phyloP scores from a whole-genome alignment of 768 basidiomycete genomes.

The Boletus rubroflammeus region DNA sequence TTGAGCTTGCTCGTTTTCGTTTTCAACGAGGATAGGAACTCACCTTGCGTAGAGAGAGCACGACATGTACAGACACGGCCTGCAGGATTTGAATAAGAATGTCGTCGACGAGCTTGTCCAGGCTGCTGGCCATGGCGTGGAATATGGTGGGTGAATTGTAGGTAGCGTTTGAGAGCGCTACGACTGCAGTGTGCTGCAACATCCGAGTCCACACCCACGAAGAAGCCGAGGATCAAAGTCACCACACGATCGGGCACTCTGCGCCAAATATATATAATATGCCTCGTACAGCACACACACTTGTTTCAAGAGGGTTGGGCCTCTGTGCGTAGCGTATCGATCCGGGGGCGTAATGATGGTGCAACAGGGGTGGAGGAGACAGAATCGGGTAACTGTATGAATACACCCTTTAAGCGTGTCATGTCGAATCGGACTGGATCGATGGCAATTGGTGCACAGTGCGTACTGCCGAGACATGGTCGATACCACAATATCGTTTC shows the following conservation, averaged over 20 bases:
- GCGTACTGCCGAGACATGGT: too few relatives aligned
- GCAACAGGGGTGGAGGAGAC: background rate
- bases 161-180: conserved; percentile 2
- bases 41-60: conserved; percentile 25
- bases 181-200: background rate
- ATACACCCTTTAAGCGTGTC: background rate
- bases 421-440: conserved; percentile 4
- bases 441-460: background rate
- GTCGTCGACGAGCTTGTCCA: conserved; percentile 29
- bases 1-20: background rate
- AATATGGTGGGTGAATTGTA: background rate
- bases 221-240: background rate
- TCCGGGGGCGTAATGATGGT: background rate
- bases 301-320: background rate
- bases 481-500: background rate
- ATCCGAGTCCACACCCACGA: background rate
- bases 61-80: conserved; percentile 7
- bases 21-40: background rate
- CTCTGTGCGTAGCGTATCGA: background rate
- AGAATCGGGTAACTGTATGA: background rate
- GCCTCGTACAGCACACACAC: background rate
- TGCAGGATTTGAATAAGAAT: conserved; percentile 22
- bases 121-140: conserved; percentile 1
- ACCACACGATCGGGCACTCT: background rate
- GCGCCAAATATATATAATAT: background rate